Conservation (phyloP, 2,329 filamentous ascomycete species). For the Coniella vitis region DNA sequence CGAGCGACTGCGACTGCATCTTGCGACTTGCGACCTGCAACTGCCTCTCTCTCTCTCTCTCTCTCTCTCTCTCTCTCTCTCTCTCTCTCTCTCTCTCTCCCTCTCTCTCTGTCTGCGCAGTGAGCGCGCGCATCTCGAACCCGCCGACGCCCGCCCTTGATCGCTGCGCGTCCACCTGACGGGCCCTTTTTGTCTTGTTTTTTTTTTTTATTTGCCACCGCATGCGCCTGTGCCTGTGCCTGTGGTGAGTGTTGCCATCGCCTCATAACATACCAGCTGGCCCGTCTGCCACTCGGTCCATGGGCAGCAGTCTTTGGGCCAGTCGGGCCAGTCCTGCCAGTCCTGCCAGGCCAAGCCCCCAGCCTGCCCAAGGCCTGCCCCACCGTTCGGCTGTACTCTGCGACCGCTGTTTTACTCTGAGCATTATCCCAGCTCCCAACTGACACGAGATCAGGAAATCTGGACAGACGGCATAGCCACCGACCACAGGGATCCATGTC, state of each 20-base stretch:
- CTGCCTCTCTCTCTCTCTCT: not conserved
- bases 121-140: not conserved
- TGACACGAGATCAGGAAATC: slow-evolving; percentile 17
- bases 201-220: no score
- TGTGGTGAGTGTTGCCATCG: slow-evolving; percentile 14
- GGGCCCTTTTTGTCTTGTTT: no score
- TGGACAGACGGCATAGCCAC: slow-evolving; percentile 16
- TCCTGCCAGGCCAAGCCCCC: no score
- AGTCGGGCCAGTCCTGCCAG: no score
- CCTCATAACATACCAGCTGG: no score
- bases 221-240: no score
- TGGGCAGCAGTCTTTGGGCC: no score
- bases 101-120: not conserved
- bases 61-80: not conserved
- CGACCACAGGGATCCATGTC: slow-evolving; percentile 14
- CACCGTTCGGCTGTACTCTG: slow-evolving; percentile 17
- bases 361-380: slow-evolving; percentile 11
- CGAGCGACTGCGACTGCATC: no score
- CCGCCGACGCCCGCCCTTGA: no score
- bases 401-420: slow-evolving; percentile 10
- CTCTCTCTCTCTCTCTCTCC: not conserved
- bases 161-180: slow-evolving; percentile 1
- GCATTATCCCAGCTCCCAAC: slow-evolving; percentile 10
- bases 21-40: no score
- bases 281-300: no score